A percentile compares a stretch with the other conserved stretches of the same genome.
Evolutionary conservation across 257 asterid genomes (phyloP).

Genomic region (Linderniella brevidens): DNA sequence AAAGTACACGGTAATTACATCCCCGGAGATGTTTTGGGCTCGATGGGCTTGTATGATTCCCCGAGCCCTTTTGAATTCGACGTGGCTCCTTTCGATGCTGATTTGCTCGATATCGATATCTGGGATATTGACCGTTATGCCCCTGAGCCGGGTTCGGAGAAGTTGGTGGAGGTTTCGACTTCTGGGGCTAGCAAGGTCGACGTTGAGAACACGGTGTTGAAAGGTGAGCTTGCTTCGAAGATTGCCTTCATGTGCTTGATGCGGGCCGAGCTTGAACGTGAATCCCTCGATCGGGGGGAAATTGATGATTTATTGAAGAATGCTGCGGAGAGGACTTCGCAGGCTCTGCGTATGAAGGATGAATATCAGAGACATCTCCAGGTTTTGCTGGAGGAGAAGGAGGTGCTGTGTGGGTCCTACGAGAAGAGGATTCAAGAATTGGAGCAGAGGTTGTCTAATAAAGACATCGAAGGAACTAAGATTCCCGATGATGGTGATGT

Average conservation of each 20-base stretch:
- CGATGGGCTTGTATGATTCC: conserved; percentile 76
- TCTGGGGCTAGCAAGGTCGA: conserved; percentile 80
- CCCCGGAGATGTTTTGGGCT: conserved; percentile 70
- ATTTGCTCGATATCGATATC: conserved; percentile 60
- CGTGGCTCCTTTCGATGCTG: conserved; percentile 60
- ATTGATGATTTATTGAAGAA: conserved; percentile 41
- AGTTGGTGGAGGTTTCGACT: conserved; percentile 66
- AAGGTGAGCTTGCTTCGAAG: conserved; percentile 93
- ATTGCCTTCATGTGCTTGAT: conserved; percentile 69
- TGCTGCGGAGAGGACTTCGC: conserved; percentile 61
- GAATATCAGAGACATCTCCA: conserved; percentile 68
- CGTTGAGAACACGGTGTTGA: conserved; percentile 83
- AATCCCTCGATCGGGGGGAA: conserved; percentile 43
- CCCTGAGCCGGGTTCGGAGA: conserved; percentile 72
- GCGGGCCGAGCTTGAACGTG: conserved; percentile 44
- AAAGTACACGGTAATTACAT: conserved; percentile 49
- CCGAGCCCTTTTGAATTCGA: conserved; percentile 84
- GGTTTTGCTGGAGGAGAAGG: conserved; percentile 48
- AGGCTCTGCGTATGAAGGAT: conserved; percentile 63
- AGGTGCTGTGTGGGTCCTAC: conserved; percentile 66
- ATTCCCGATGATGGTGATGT: conserved; percentile 30
- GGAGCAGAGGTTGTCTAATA: conserved; percentile 81
- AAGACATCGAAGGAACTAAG: conserved; percentile 28
- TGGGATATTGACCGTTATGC: conserved; percentile 77
- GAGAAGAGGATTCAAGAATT: conserved; percentile 83